phyloP scores from a whole-genome alignment of 805 yeast genomes.

The Saccharomycopsis olivae region DNA sequence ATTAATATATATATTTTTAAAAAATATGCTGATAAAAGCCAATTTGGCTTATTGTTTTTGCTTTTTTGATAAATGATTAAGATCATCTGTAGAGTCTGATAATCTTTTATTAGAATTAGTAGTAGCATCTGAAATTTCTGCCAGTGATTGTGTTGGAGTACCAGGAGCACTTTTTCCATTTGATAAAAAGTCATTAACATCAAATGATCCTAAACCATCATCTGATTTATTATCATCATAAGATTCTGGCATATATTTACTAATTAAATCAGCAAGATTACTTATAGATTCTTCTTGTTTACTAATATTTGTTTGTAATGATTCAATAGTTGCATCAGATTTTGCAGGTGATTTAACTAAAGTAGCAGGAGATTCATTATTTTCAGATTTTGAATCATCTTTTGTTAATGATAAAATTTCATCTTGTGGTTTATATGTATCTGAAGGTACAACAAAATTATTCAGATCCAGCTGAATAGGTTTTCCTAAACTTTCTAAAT shows the following conservation, averaged over 20 bases:
- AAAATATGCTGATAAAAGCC: too few relatives aligned
- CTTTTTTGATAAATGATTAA: too few relatives aligned
- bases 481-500: too few relatives aligned
- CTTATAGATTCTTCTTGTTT: slow-evolving; percentile 16
- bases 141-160: too few relatives aligned
- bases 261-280: slow-evolving; percentile 14
- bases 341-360: neutral
- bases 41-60: too few relatives aligned
- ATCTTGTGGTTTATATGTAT: too few relatives aligned
- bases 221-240: neutral
- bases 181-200: slow-evolving; percentile 15
- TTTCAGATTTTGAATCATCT: neutral
- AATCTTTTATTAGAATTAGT: neutral
- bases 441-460: too few relatives aligned
- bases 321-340: slow-evolving; percentile 1
- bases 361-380: too few relatives aligned
- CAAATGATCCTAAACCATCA: slow-evolving; percentile 6
- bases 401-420: neutral
- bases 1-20: too few relatives aligned
- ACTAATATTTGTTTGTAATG: slow-evolving; percentile 8
- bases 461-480: too few relatives aligned
- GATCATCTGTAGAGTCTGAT: too few relatives aligned
- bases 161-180: slow-evolving; percentile 1
- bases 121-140: neutral
- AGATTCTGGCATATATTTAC: slow-evolving; percentile 7